A percentile compares a stretch with the other conserved stretches of the same genome.
Evolutionary conservation across 1,284 basidiomycete species (phyloP).

Genomic region (Rhodotorula sp.): DNA sequence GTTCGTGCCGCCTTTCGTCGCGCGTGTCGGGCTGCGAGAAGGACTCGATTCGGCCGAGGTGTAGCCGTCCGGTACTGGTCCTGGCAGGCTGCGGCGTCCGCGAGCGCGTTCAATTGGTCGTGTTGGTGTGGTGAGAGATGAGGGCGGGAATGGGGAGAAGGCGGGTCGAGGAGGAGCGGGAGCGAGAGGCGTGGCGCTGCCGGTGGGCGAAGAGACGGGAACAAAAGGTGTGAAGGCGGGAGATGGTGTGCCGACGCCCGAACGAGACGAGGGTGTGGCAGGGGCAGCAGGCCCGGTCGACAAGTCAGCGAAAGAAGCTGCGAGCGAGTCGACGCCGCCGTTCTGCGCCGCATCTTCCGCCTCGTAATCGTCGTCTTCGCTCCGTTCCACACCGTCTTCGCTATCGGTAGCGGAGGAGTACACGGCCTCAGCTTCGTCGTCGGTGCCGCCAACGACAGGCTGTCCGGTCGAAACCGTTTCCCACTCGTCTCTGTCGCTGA

Average conservation of each 20-base stretch:
- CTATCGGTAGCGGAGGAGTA: neutral
- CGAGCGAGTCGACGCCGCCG: slow-evolving; percentile 18
- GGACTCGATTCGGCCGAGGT: slow-evolving; percentile 8
- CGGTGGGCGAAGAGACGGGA: neutral
- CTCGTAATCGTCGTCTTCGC: slow-evolving; percentile 4
- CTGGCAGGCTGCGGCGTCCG: neutral
- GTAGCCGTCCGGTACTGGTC: neutral
- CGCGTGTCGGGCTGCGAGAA: slow-evolving; percentile 1
- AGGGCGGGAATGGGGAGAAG: neutral
- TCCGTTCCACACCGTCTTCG: neutral
- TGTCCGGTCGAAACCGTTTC: neutral
- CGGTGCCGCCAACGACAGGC: neutral
- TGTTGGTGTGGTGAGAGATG: no score
- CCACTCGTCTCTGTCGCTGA: neutral
- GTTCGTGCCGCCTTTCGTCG: neutral
- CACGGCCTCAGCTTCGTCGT: slow-evolving; percentile 6
- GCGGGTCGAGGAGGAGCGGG: neutral
- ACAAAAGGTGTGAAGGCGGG: slow-evolving; percentile 1
- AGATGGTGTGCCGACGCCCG: neutral
- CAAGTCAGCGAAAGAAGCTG: slow-evolving; percentile 19
- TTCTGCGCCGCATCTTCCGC: neutral
- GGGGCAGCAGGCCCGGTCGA: neutral
- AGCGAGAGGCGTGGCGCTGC: slow-evolving; percentile 1
- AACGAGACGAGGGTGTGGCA: neutral
- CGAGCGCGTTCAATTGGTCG: neutral